A percentile compares a stretch with the other conserved stretches of the same genome.
Evolutionary conservation across 2,329 filamentous ascomycete species (phyloP).

Genomic region (Botryotinia globosa): DNA sequence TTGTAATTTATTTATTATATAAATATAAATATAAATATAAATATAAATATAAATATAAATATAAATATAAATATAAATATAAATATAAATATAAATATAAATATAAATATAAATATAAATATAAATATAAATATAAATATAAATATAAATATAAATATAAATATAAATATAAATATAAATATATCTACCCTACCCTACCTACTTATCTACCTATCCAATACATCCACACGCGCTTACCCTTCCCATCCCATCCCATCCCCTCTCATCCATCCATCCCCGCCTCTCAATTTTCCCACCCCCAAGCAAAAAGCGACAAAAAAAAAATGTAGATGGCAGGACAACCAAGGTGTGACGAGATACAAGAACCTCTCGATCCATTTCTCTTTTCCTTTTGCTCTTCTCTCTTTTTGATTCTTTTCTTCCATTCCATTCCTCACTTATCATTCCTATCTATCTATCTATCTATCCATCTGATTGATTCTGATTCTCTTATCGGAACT

Average conservation of each 20-base stretch:
- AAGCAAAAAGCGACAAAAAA: slow-evolving; percentile 1
- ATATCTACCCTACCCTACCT: too few species aligned
- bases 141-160: too few species aligned
- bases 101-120: too few species aligned
- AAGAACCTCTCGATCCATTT: slow-evolving; percentile 3
- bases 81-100: too few species aligned
- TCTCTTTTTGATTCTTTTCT: slow-evolving; percentile 1
- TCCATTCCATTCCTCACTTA: slow-evolving; percentile 6
- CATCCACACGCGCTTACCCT: background rate
- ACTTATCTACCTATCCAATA: background rate
- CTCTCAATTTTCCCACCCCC: slow-evolving; percentile 5
- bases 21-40: too few species aligned
- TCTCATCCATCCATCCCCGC: slow-evolving; percentile 10
- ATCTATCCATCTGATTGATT: background rate
- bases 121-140: too few species aligned
- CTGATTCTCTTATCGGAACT: background rate
- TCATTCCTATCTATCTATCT: background rate
- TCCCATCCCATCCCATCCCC: background rate
- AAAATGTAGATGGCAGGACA: slow-evolving; percentile 28
- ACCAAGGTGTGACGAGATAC: slow-evolving; percentile 7
- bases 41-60: too few species aligned
- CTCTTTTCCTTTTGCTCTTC: background rate
- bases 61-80: too few species aligned
- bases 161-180: too few species aligned
- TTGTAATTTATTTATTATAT: background rate